Evolutionary conservation across 257 asterid genomes (phyloP), one percentile per base, ranked within the genome.

Genomic region (Cruciata laevipes): DNA sequence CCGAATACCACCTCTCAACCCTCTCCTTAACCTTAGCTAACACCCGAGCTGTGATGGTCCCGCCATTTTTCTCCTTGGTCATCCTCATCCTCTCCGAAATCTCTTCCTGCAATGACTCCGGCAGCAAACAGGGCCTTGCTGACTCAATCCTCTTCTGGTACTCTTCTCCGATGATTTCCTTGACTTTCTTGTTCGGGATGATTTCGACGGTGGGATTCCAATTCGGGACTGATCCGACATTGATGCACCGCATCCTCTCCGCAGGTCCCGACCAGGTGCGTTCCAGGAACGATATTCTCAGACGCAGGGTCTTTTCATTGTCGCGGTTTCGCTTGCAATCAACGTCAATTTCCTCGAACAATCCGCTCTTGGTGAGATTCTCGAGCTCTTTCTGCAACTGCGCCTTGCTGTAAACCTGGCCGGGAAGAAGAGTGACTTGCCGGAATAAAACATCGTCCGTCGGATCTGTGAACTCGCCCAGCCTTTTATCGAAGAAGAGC

Each of bases 1-100:
- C 96, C 56, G 86, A 95, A 77, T 92, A 92, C 96, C 96, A 90
- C 75, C 86, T 88, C 76, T 92, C 95, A 74, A 92, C 97, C 75
- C 75, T 86, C 69, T 88, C 97, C 85, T 95, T 89, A 61, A 93
- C 85, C 89, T 75, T 84, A 79, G 88, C 96, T 86, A 93, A 71
- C 83, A 90, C 53, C 77, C 98, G 80, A 1, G 98, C 96, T 65
- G 91, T 90, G 60, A 90, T 96, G 64, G 75, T 78, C 16, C 95
- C 94, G 0, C 6, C 27, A 4, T 20, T 35, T 51, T 62, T 62
- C 63, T 20, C 24, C 18, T 62, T 62, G 61, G 80, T 75, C 47
- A 75, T 83, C 81, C 79, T 85, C 83, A 93, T 69, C 95, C 90
- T 78, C 61, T 75, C 62, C 77, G 84, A 47, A 64, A 93, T 86